phyloP scores from a whole-genome alignment of 2,329 filamentous ascomycete genomes.

The Clonostachys solani region DNA sequence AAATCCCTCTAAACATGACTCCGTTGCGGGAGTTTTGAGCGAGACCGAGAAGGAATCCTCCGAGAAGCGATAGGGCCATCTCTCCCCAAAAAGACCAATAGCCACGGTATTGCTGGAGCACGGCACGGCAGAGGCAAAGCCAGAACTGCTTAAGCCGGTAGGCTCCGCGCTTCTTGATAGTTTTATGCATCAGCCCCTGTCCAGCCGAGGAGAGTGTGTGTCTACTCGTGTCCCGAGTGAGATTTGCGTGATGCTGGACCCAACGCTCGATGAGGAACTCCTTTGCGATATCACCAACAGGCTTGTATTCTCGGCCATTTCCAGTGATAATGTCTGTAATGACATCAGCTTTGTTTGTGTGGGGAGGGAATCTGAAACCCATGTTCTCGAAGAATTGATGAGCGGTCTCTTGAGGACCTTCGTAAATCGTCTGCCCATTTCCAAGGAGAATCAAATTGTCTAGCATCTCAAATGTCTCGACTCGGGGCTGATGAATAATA shows the following conservation, averaged over 20 bases:
- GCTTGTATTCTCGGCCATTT: slow-evolving; percentile 47
- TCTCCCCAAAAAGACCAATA: slow-evolving; percentile 48
- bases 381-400: slow-evolving; percentile 45
- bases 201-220: too few relatives aligned
- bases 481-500: slow-evolving; percentile 56
- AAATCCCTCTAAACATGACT: too few relatives aligned
- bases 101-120: slow-evolving; percentile 53
- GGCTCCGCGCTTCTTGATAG: too few relatives aligned
- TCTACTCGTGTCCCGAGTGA: too few relatives aligned
- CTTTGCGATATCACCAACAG: slow-evolving; percentile 3
- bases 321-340: slow-evolving; percentile 60
- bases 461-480: slow-evolving; percentile 53
- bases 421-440: slow-evolving; percentile 50
- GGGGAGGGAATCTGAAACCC: slow-evolving; percentile 44
- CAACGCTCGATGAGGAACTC: too few relatives aligned
- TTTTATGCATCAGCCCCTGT: too few relatives aligned
- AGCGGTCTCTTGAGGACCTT: slow-evolving; percentile 37
- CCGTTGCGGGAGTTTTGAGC: too few relatives aligned
- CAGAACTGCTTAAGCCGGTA: slow-evolving; percentile 34
- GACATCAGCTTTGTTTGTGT: slow-evolving; percentile 51
- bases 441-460: slow-evolving; percentile 52
- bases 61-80: slow-evolving; percentile 44
- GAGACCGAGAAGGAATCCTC: slow-evolving; percentile 48
- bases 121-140: slow-evolving; percentile 46
- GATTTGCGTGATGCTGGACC: too few relatives aligned